A percentile compares a stretch with the other conserved stretches of the same genome.
Conservation (phyloP, 2,329 filamentous ascomycete genomes). For the Hortaea sp. region DNA sequence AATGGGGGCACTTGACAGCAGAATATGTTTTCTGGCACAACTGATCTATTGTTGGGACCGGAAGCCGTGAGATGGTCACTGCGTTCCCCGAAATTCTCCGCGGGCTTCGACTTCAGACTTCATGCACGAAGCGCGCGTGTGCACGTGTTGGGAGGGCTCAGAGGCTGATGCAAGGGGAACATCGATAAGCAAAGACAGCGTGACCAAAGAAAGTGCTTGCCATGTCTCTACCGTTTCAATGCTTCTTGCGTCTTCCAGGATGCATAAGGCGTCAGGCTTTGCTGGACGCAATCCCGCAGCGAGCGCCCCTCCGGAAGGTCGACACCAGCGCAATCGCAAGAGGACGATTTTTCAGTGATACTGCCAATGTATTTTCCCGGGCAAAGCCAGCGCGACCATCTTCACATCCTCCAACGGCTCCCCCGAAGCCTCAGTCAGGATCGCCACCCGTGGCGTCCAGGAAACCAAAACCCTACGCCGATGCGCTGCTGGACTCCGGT, state of each 20-base stretch:
- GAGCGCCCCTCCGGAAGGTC: neutral
- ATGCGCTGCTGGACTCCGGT: slow-evolving; percentile 5
- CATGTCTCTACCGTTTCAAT: slow-evolving; percentile 8
- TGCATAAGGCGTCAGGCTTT: slow-evolving; percentile 12
- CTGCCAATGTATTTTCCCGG: neutral
- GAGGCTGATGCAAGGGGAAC: neutral
- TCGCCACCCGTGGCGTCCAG: neutral
- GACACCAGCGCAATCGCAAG: neutral
- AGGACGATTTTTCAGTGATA: neutral
- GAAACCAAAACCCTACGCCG: neutral
- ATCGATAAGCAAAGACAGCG: neutral
- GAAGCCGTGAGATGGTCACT: neutral
- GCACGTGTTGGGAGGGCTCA: neutral
- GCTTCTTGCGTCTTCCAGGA: slow-evolving; percentile 12
- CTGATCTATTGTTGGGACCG: slow-evolving; percentile 11
- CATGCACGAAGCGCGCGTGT: slow-evolving; percentile 1
- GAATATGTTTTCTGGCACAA: neutral
- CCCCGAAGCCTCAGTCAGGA: neutral
- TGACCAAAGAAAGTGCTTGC: no score
- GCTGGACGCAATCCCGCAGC: neutral
- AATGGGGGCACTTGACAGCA: slow-evolving; percentile 4
- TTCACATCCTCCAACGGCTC: neutral
- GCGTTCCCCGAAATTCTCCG: neutral
- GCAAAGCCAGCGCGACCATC: neutral
- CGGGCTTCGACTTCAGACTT: slow-evolving; percentile 3